Evolutionary conservation across 1,284 basidiomycete genomes (phyloP), one percentile per base, ranked within the genome.

Genomic region (Leccinum pallidistipes): DNA sequence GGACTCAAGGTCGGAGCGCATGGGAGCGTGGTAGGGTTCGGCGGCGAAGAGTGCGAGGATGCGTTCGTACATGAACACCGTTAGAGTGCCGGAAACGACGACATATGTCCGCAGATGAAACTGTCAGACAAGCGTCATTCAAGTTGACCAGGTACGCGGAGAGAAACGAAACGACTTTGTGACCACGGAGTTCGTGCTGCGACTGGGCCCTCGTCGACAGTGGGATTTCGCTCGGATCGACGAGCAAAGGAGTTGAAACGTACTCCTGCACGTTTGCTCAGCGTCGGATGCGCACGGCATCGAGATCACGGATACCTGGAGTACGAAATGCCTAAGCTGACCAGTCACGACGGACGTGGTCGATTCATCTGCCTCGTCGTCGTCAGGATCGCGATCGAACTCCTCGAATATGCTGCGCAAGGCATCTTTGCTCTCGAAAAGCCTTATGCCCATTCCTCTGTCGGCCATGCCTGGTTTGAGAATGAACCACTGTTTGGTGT

Each of bases 401-500:
- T 86, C 86, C 65, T 91, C 83, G 69, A 99, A 95, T 54, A 98
- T 97, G 1, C 76, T 72, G 63, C 85, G 81, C 62, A 99, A 78
- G 40, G 86, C 80, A 10, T 88, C 85, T 72, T 91, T 89, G 55
- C 84, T 90, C 58, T 91, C 86, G 76, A 99, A 98, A 57, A 99
- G 79, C 43, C 96, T 80, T 65, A 99, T 97, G 0, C 97, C 97
- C 81, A 95, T 93, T 4, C 95, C 97, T 58, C 95, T 85, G 79
- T 99, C 97, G 1, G 96, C 91, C 91, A 99, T 97, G 11, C 95
- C 95, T 43, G 97, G 96, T 77, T 99, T 99, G 58, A 99, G 77
- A 61, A 98, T 96, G 83, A 88, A 98, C 95, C 95, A 95, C 63
- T 79, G 85, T 7, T 75, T 68, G 1, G 77, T 73, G 43, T 74